Conservation (phyloP, 331 rosid species). For the Prunus yedoensis region DNA sequence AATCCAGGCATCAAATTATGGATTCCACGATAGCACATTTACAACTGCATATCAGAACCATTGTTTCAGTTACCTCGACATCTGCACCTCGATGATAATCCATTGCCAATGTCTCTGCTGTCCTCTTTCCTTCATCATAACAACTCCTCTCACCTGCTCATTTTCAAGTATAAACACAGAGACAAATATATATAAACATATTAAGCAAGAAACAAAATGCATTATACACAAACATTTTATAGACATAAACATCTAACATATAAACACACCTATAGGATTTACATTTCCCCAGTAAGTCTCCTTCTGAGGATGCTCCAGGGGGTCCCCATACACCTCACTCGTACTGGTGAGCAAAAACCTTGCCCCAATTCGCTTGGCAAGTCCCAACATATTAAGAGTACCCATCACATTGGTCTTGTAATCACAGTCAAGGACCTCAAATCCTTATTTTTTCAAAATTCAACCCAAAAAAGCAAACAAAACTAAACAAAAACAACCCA, state of each 20-base stretch:
- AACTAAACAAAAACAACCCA: background rate
- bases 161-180: background rate
- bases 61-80: constrained; percentile 64
- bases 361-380: constrained; percentile 96
- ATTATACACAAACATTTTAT: background rate
- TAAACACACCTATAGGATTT: constrained; percentile 87
- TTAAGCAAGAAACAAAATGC: constrained; percentile 2
- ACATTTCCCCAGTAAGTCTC: constrained; percentile 99
- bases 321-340: constrained; percentile 98
- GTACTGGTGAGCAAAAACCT: constrained; percentile 94
- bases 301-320: constrained; percentile 97
- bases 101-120: constrained; percentile 93
- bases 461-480: background rate
- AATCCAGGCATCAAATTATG: background rate
- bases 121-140: constrained; percentile 97
- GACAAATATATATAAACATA: background rate
- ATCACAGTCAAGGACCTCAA: constrained; percentile 49
- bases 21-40: background rate
- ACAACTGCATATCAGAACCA: constrained; percentile 1
- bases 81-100: constrained; percentile 98
- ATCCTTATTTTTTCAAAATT: background rate
- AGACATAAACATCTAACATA: background rate
- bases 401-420: constrained; percentile 99
- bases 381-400: constrained; percentile 92
- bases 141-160: constrained; percentile 92